These are phyloP conservation scores for Hanseniaspora meyeri DNA, from an alignment of 805 yeast genomes.

Conservation along the genomic window DNA sequence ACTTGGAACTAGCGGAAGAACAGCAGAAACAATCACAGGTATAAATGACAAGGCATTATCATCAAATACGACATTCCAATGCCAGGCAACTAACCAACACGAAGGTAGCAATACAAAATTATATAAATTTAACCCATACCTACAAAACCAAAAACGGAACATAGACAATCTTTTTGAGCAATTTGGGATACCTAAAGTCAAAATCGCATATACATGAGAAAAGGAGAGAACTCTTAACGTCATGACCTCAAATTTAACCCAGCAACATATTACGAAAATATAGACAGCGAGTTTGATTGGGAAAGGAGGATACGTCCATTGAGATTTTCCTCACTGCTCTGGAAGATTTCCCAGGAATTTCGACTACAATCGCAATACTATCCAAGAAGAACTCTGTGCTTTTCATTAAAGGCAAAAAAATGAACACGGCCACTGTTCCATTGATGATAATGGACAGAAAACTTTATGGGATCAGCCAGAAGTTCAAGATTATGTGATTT, in stretches of 20 bases:
- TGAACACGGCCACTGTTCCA: constrained; percentile 55
- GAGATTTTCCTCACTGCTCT: constrained; percentile 60
- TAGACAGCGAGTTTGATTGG: constrained; percentile 37
- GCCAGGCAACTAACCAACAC: constrained; percentile 46
- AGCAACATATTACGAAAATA: constrained; percentile 18
- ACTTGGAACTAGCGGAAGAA: constrained; percentile 1
- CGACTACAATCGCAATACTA: constrained; percentile 53
- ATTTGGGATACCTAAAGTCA: constrained; percentile 60
- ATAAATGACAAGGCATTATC: constrained; percentile 13
- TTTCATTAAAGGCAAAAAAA: constrained; percentile 49
- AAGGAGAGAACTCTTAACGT: constrained; percentile 37
- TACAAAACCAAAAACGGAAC: constrained; percentile 8
- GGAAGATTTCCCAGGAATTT: constrained; percentile 63
- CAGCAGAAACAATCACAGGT: constrained; percentile 25
- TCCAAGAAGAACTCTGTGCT: constrained; percentile 52
- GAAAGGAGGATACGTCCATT: constrained; percentile 41
- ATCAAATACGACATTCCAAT: constrained; percentile 50
- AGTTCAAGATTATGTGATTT: constrained; percentile 24
- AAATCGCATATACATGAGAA: constrained; percentile 47
- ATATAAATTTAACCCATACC: constrained; percentile 47
- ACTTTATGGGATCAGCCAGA: constrained; percentile 71
- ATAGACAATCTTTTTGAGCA: constrained; percentile 35
- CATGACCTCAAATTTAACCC: constrained; percentile 2
- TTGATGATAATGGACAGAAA: constrained; percentile 66
- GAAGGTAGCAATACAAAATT: constrained; percentile 45